Evolutionary conservation across 495 filamentous ascomycete species (phyloP), one percentile per base, ranked within the genome.

Genomic region (Aspergillus nidulans): DNA sequence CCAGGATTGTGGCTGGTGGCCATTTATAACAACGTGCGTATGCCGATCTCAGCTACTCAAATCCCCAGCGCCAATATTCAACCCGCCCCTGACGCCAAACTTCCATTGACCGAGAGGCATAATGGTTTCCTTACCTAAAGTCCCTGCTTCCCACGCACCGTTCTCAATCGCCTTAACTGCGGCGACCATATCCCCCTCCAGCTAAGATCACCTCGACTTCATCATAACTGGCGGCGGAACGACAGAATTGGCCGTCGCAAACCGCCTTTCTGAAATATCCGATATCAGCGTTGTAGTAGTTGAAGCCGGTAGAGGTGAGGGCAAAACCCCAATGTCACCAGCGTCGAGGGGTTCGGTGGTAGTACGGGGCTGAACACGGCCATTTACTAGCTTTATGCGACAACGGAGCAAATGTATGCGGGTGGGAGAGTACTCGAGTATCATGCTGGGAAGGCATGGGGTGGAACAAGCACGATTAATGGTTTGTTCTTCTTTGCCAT

Each of bases 191-290:
- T n/a, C n/a, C n/a, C n/a, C n/a, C n/a, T n/a, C 18, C 4, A 20
- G 5, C 36, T 23, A n/a, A 28, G n/a, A 52, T 39, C 36, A 38
- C 38, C 15, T 50, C 13, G 75, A 80, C 64, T 81, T 77, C 44
- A 62, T 82, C 16, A 67, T 83, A 18, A 69, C 80, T 10, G 80
- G 80, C 26, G 78, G 74, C 41, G 79, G 79, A 6, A 82, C 81
- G 5, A 66, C 71, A 49, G 81, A 81, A 16, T 70, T 85, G 18
- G 73, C 76, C 12, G 60, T 83, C 6, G 81, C 81, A 4, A 77
- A 77, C 60, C 72, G 80, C 12, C 72, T 85, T 4, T 78, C 77
- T 2, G 77, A 78, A 56, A 61, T 76, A 46, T 61, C 73, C 1
- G 61, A 69, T 44, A 48, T 78, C 25, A 72, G 59, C 5, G 75